phyloP scores from a whole-genome alignment of 345 rosid genomes.

The Moringa oleifera region DNA sequence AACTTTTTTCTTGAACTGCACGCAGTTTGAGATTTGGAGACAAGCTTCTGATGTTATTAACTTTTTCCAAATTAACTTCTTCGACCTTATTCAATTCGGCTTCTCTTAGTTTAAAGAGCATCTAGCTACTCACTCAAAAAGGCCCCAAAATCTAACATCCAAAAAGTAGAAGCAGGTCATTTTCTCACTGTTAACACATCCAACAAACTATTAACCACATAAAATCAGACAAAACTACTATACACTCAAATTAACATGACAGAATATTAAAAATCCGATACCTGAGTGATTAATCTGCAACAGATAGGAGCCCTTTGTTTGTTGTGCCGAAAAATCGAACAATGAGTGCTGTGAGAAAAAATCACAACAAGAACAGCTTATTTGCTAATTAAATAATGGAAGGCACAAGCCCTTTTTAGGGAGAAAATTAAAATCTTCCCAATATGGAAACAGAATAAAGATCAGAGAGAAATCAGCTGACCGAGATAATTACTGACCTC shows the following conservation, averaged over 20 bases:
- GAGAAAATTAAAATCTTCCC: neutral
- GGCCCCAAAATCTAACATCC: too few relatives aligned
- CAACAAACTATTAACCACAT: neutral
- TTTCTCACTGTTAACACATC: neutral
- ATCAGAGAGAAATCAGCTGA: constrained; percentile 12
- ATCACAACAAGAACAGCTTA: neutral
- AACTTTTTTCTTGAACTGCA: too few relatives aligned
- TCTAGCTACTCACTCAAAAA: too few relatives aligned
- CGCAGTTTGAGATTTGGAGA: too few relatives aligned
- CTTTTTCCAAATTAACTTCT: too few relatives aligned
- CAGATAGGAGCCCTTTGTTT: neutral
- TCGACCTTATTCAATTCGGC: too few relatives aligned
- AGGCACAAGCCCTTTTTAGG: neutral
- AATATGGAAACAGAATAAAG: neutral
- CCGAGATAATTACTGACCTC: neutral
- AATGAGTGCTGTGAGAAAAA: neutral
- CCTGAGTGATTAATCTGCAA: neutral
- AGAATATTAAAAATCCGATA: neutral
- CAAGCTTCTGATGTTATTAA: too few relatives aligned
- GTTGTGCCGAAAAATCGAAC: neutral
- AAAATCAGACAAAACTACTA: neutral
- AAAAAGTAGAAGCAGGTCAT: too few relatives aligned
- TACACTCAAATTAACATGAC: neutral
- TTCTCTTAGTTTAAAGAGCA: too few relatives aligned
- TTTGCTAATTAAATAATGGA: neutral